Percentiles rank a stretch among this genome's conserved stretches.
Evolutionary conservation across 371 early-diverging fungal species (phyloP).

Genomic region (Mortierella sp.): DNA sequence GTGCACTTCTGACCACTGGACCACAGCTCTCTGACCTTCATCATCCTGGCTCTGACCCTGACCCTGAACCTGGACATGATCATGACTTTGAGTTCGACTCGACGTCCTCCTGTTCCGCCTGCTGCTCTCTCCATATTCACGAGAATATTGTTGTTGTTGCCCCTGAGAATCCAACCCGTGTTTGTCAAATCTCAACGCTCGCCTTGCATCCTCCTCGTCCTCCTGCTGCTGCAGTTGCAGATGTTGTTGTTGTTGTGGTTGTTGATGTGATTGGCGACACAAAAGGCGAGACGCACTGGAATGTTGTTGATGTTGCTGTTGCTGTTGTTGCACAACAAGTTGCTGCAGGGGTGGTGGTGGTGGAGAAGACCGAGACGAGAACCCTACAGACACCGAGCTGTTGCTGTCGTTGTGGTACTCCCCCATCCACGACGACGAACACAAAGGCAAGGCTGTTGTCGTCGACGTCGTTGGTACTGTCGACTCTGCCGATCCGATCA

Average conservation of each 20-base stretch:
- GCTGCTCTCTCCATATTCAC: neutral
- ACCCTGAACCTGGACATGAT: neutral
- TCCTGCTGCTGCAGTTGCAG: neutral
- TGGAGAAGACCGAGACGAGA: neutral
- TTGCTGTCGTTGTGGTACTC: neutral
- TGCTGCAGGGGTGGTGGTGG: neutral
- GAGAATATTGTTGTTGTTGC: neutral
- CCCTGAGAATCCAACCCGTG: neutral
- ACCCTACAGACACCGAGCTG: neutral
- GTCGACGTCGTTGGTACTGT: too few species aligned
- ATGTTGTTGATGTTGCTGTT: neutral
- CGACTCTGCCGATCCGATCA: neutral
- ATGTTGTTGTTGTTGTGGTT: neutral
- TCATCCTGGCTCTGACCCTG: neutral
- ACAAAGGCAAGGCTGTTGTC: neutral
- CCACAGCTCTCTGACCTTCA: neutral
- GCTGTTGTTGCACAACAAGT: neutral
- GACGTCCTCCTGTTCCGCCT: too few species aligned
- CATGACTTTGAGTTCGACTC: neutral
- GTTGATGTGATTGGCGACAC: neutral
- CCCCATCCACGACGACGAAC: neutral
- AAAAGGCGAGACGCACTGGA: conserved; percentile 3
- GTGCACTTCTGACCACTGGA: neutral
- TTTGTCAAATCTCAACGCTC: neutral
- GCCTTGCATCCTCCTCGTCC: neutral